These are phyloP conservation scores for Coniferiporia sulphurascens DNA, from an alignment of 1,284 basidiomycete genomes.

Conservation along the genomic window DNA sequence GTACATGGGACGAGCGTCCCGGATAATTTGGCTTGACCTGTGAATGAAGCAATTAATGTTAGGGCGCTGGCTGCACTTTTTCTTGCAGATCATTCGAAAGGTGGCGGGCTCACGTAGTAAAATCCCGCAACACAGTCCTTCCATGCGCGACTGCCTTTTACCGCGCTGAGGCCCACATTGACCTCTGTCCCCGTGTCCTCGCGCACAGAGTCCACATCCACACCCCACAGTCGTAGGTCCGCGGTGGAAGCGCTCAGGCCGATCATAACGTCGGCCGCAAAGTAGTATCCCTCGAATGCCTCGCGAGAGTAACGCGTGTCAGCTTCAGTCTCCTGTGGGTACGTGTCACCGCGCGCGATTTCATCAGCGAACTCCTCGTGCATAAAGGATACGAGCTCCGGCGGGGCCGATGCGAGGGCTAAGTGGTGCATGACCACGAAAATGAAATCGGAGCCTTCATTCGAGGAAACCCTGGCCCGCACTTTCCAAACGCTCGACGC, in stretches of 20 bases:
- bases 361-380: conserved; percentile 65
- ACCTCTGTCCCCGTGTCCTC: conserved; percentile 30
- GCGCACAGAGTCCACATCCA: conserved; percentile 21
- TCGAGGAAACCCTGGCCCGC: neutral
- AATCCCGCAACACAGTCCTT: conserved; percentile 70
- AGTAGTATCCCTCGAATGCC: conserved; percentile 69
- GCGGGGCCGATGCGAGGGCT: neutral
- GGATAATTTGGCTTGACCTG: conserved; percentile 90
- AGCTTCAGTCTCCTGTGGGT: conserved; percentile 64
- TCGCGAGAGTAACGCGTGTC: conserved; percentile 43
- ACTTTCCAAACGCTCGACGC: conserved; percentile 8
- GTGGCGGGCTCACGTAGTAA: conserved; percentile 61
- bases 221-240: neutral
- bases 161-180: conserved; percentile 37
- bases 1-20: conserved; percentile 87
- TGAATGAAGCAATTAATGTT: conserved; percentile 5
- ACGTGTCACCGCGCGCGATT: conserved; percentile 73
- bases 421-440: conserved; percentile 12
- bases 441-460: neutral
- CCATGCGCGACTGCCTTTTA: conserved; percentile 51
- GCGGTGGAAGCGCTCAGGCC: conserved; percentile 44
- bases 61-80: neutral
- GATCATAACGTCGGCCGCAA: conserved; percentile 71
- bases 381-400: conserved; percentile 27
- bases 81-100: too few species aligned